Percentiles rank a stretch among this genome's conserved stretches.
Evolutionary conservation across 1,139 yeast species (phyloP).

Genomic region (Torulaspora globosa): DNA sequence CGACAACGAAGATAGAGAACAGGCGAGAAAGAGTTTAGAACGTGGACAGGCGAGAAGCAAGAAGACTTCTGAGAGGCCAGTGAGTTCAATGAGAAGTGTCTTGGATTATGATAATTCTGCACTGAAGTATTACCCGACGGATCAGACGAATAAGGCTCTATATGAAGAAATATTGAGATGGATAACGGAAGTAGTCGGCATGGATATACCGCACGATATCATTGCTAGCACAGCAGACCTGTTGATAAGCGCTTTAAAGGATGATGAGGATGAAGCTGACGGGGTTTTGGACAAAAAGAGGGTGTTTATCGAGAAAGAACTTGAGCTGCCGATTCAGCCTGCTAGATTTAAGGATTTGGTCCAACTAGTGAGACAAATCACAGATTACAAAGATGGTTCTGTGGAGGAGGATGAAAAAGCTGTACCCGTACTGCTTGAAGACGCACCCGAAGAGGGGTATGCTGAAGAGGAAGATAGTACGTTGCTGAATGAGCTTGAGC

Average conservation of each 20-base stretch:
- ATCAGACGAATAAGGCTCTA: constrained; percentile 42
- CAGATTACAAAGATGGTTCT: constrained; percentile 42
- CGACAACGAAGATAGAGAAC: constrained; percentile 21
- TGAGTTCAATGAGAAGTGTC: constrained; percentile 28
- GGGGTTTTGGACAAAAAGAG: constrained; percentile 36
- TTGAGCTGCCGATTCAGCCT: constrained; percentile 46
- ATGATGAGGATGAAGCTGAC: constrained; percentile 40
- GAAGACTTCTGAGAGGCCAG: constrained; percentile 9
- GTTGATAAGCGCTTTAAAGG: constrained; percentile 54
- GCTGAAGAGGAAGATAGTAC: constrained; percentile 35
- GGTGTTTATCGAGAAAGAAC: constrained; percentile 43
- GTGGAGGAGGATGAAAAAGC: constrained; percentile 26
- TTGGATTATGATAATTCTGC: constrained; percentile 39
- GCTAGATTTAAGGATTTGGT: constrained; percentile 52
- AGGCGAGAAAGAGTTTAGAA: constrained; percentile 28
- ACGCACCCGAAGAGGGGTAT: constrained; percentile 37
- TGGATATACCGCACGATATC: constrained; percentile 55
- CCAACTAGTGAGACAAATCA: constrained; percentile 50
- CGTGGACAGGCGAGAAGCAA: constrained; percentile 13
- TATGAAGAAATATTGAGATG: constrained; percentile 49
- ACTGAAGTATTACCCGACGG: constrained; percentile 51
- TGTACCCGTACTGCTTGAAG: constrained; percentile 35
- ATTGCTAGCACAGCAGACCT: constrained; percentile 61
- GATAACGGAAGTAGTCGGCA: constrained; percentile 47
- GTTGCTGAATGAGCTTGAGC: constrained; percentile 16